Conservation (phyloP, 2,329 filamentous ascomycete species). For the Hyphodiscus sp. region DNA sequence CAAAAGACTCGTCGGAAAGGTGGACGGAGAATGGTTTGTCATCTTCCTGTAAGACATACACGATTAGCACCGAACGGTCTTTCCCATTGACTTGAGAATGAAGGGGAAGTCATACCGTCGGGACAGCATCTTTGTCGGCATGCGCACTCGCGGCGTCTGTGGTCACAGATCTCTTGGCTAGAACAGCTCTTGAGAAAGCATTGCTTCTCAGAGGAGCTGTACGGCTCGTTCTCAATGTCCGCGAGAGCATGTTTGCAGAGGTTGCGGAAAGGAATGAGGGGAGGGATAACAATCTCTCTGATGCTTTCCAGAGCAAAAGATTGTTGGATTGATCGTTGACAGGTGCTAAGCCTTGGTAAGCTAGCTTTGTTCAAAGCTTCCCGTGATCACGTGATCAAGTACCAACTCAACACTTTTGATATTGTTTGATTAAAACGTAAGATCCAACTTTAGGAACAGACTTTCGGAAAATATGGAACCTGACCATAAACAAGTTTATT, state of each 20-base stretch:
- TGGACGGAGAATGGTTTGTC: constrained; percentile 88
- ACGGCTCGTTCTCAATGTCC: constrained; percentile 58
- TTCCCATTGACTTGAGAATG: constrained; percentile 3
- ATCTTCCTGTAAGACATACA: constrained; percentile 59
- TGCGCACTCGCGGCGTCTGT: constrained; percentile 92
- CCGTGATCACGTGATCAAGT: not conserved
- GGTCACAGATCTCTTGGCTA: constrained; percentile 67
- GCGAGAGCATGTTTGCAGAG: constrained; percentile 58
- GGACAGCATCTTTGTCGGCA: constrained; percentile 70
- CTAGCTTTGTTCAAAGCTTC: not conserved
- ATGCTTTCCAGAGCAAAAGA: not conserved
- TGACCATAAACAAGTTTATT: not conserved
- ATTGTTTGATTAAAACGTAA: not conserved
- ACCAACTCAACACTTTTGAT: not conserved
- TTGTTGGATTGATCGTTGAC: not conserved
- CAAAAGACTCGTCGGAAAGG: constrained; percentile 97
- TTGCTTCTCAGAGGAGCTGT: constrained; percentile 46
- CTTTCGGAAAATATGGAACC: no score
- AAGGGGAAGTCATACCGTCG: constrained; percentile 44
- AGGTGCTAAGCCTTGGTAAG: not conserved
- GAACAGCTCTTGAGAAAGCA: constrained; percentile 25
- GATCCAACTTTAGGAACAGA: no score
- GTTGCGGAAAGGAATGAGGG: constrained; percentile 8
- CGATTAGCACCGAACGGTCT: constrained; percentile 1
- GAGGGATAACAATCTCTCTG: not conserved